A percentile compares a stretch with the other conserved stretches of the same genome.
These are phyloP conservation scores for Falciphora oryzae DNA, from an alignment of 2,329 filamentous ascomycete genomes.

Conservation along the genomic window DNA sequence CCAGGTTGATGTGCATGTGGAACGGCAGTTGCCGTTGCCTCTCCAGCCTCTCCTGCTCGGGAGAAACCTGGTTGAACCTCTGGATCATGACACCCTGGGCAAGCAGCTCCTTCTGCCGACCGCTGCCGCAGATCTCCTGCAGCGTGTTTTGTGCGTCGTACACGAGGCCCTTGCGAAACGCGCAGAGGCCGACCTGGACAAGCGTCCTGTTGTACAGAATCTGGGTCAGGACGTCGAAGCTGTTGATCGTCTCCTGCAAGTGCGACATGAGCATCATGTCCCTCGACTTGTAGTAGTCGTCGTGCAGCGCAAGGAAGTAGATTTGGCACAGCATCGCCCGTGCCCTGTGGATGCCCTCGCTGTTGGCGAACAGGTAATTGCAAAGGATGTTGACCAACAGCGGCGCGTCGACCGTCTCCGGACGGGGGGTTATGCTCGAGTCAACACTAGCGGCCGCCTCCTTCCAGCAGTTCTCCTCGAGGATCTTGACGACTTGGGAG, in stretches of 20 bases:
- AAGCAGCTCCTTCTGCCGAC: slow-evolving; percentile 93
- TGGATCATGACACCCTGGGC: slow-evolving; percentile 99
- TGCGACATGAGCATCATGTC: slow-evolving; percentile 99
- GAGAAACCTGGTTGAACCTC: slow-evolving; percentile 90
- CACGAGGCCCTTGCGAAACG: slow-evolving; percentile 92
- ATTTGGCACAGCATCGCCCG: slow-evolving; percentile 98
- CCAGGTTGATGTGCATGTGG: slow-evolving; percentile 99
- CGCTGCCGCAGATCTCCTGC: slow-evolving; percentile 96
- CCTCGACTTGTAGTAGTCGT: slow-evolving; percentile 94
- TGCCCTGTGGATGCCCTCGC: slow-evolving; percentile 91
- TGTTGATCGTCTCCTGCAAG: slow-evolving; percentile 92
- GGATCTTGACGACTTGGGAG: slow-evolving; percentile 82
- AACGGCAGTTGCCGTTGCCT: slow-evolving; percentile 96
- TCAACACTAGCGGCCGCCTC: slow-evolving; percentile 62
- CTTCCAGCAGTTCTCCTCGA: slow-evolving; percentile 94
- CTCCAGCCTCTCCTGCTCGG: slow-evolving; percentile 95
- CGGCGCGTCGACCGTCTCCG: slow-evolving; percentile 60
- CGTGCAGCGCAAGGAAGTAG: slow-evolving; percentile 95
- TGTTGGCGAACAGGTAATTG: slow-evolving; percentile 91
- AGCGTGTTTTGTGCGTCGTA: slow-evolving; percentile 98
- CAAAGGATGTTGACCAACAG: slow-evolving; percentile 80
- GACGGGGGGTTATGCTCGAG: slow-evolving; percentile 75
- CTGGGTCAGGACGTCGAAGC: slow-evolving; percentile 94
- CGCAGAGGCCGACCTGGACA: slow-evolving; percentile 95
- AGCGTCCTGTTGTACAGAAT: slow-evolving; percentile 98